A percentile compares a stretch with the other conserved stretches of the same genome.
Evolutionary conservation across 352 stramenopile genomes (phyloP).

Genomic region (Globisporangium megalacanthum): DNA sequence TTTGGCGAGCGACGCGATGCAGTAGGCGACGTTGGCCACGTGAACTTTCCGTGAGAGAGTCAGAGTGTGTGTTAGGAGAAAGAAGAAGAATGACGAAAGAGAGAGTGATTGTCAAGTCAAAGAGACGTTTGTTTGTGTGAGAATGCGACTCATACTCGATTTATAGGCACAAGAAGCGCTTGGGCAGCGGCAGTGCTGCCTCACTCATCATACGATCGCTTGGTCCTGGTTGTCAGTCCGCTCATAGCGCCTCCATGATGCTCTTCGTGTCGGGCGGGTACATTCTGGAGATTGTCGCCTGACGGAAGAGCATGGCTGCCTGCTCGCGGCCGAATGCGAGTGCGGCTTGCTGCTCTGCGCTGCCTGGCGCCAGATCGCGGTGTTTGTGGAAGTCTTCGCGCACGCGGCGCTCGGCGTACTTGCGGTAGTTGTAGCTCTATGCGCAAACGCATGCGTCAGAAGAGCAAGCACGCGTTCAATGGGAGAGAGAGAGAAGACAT

Average conservation of each 20-base stretch:
- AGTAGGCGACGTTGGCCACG: slow-evolving; percentile 18
- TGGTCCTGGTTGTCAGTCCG: neutral
- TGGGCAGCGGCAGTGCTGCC: too few relatives aligned
- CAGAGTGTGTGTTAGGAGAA: neutral
- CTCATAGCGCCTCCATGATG: slow-evolving; percentile 48
- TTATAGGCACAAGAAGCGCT: too few relatives aligned
- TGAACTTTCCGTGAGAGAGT: slow-evolving; percentile 14
- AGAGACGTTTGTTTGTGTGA: too few relatives aligned
- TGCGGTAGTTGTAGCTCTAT: slow-evolving; percentile 73
- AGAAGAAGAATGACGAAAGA: neutral
- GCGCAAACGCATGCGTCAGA: neutral
- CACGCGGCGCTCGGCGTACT: slow-evolving; percentile 57
- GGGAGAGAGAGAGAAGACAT: neutral
- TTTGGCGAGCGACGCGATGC: slow-evolving; percentile 59
- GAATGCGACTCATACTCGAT: too few relatives aligned
- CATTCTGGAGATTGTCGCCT: slow-evolving; percentile 60
- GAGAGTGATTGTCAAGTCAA: neutral
- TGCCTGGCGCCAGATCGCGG: slow-evolving; percentile 34
- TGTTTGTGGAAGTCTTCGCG: slow-evolving; percentile 76
- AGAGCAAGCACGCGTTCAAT: too few relatives aligned
- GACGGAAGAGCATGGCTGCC: slow-evolving; percentile 47
- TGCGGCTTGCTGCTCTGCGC: slow-evolving; percentile 44
- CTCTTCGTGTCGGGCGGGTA: slow-evolving; percentile 60
- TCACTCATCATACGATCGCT: too few relatives aligned
- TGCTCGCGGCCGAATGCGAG: slow-evolving; percentile 41